These are phyloP conservation scores for Candida michaelii DNA, from an alignment of 805 yeast species.

Conservation along the genomic window DNA sequence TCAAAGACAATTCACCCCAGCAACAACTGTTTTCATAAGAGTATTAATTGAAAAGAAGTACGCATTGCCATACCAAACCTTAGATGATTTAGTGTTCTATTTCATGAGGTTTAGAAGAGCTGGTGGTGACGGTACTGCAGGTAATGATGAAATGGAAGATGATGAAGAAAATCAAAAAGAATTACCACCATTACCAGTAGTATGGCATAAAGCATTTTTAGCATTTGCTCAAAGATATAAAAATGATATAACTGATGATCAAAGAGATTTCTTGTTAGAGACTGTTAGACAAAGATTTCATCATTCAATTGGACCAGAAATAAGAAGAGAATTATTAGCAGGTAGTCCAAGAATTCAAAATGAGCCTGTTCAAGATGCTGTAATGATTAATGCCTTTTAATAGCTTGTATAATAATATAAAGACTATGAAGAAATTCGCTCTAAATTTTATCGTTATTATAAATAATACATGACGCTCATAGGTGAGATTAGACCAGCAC, in stretches of 20 bases:
- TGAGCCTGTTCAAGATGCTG: constrained; percentile 29
- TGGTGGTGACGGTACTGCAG: constrained; percentile 34
- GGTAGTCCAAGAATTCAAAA: constrained; percentile 64
- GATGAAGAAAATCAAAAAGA: constrained; percentile 5
- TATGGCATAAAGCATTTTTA: constrained; percentile 96
- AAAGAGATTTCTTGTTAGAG: constrained; percentile 89
- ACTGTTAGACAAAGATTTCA: constrained; percentile 90
- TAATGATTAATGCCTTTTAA: constrained; percentile 40
- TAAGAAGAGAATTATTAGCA: constrained; percentile 87
- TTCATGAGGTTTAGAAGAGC: constrained; percentile 85
- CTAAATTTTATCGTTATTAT: too few relatives aligned
- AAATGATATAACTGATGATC: constrained; percentile 98
- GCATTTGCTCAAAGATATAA: constrained; percentile 95
- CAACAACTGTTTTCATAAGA: constrained; percentile 86
- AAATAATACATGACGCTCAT: too few relatives aligned
- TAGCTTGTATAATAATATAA: background rate
- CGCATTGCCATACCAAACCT: constrained; percentile 94
- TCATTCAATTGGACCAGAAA: constrained; percentile 86
- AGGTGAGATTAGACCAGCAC: background rate
- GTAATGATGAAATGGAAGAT: constrained; percentile 30
- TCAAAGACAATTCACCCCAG: constrained; percentile 79
- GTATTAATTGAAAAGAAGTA: constrained; percentile 90
- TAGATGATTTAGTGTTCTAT: constrained; percentile 91
- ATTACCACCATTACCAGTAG: constrained; percentile 77
- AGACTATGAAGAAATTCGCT: too few relatives aligned